phyloP scores from a whole-genome alignment of 2,329 filamentous ascomycete genomes.

The Paecilomyces sp. region DNA sequence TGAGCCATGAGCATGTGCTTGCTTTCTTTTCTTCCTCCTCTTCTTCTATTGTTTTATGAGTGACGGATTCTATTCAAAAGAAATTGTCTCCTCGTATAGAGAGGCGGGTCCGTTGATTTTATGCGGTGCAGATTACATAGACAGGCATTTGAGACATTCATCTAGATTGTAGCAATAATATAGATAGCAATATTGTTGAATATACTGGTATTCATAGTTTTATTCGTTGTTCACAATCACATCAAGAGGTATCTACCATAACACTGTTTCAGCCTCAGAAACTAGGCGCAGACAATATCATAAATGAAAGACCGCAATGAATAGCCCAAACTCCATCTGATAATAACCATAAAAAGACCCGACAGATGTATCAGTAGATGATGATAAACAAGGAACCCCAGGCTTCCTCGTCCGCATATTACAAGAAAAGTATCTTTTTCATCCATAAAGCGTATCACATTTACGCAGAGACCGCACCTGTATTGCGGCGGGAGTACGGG shows the following conservation, averaged over 20 bases:
- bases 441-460: background rate
- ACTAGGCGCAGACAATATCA: background rate
- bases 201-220: background rate
- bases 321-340: background rate
- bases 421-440: background rate
- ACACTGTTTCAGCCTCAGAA: background rate
- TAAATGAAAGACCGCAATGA: background rate
- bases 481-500: conserved; percentile 16
- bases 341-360: background rate
- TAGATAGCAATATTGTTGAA: background rate
- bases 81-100: background rate
- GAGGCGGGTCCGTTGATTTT: background rate
- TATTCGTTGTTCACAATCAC: background rate
- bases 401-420: background rate
- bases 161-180: background rate
- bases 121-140: background rate
- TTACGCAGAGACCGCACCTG: conserved; percentile 6
- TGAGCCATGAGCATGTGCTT: too few species aligned
- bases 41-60: background rate
- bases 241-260: background rate
- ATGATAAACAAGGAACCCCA: background rate
- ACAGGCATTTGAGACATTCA: background rate
- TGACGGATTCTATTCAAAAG: background rate
- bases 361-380: background rate
- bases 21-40: background rate